A percentile compares a stretch with the other conserved stretches of the same genome.
Evolutionary conservation across 495 filamentous ascomycete species (phyloP).

Genomic region (Xylaria palmicola): DNA sequence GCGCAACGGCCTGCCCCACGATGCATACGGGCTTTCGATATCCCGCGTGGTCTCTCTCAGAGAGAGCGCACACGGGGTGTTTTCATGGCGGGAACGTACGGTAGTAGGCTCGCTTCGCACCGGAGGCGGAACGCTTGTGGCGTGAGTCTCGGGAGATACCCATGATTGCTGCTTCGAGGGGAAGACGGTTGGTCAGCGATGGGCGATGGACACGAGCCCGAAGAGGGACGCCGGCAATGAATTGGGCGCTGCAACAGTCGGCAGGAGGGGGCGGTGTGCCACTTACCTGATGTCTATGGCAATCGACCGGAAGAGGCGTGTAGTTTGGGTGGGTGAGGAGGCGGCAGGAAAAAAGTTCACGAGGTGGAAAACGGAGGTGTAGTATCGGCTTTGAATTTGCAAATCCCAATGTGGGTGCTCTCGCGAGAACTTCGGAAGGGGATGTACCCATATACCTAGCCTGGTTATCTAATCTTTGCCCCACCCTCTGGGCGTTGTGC

Average conservation of each 20-base stretch:
- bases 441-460: slow-evolving; percentile 19
- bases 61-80: slow-evolving; percentile 18
- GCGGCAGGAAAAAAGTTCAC: slow-evolving; percentile 25
- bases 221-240: too few relatives aligned
- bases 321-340: slow-evolving; percentile 20
- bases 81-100: slow-evolving; percentile 52
- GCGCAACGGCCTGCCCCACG: slow-evolving; percentile 15
- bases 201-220: slow-evolving; percentile 13
- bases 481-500: neutral
- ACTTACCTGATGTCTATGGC: slow-evolving; percentile 34
- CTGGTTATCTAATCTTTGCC: slow-evolving; percentile 8
- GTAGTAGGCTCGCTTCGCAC: slow-evolving; percentile 94
- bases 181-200: slow-evolving; percentile 19
- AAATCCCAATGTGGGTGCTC: slow-evolving; percentile 26
- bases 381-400: slow-evolving; percentile 24
- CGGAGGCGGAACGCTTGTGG: slow-evolving; percentile 97
- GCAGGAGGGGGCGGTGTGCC: neutral
- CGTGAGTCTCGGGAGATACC: slow-evolving; percentile 99
- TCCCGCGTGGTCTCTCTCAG: slow-evolving; percentile 16
- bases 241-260: neutral
- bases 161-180: slow-evolving; percentile 58
- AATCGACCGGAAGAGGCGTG: slow-evolving; percentile 20
- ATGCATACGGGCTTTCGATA: slow-evolving; percentile 59
- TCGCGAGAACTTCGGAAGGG: slow-evolving; percentile 32
- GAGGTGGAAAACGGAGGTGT: slow-evolving; percentile 21